Evolutionary conservation across 148 eudicot species (phyloP).

Genomic region (Rhododendron simsii): DNA sequence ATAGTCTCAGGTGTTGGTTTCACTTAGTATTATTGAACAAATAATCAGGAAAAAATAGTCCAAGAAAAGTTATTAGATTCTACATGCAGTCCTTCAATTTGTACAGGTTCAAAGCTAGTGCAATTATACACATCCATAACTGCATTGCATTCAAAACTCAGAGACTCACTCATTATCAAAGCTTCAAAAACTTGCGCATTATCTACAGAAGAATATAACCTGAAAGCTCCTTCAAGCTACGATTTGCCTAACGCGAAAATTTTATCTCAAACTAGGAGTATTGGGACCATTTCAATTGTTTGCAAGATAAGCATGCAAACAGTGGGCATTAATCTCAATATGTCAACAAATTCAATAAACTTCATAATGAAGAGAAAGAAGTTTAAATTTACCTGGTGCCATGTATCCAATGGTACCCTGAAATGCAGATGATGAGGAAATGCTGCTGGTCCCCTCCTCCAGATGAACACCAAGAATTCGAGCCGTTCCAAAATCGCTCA

Average conservation of each 20-base stretch:
- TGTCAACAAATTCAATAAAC: not conserved
- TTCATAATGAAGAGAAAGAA: not conserved
- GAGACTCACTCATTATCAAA: not conserved
- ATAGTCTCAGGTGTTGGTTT: not conserved
- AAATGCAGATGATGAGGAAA: slow-evolving; percentile 57
- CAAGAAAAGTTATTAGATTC: not conserved
- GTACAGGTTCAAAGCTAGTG: not conserved
- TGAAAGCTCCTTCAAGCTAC: not conserved
- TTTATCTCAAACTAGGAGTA: not conserved
- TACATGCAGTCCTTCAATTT: not conserved
- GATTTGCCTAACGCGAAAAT: not conserved
- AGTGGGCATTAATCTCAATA: not conserved
- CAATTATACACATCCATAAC: not conserved
- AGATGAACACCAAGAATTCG: slow-evolving; percentile 66
- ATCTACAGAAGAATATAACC: not conserved
- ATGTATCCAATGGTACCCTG: slow-evolving; percentile 90
- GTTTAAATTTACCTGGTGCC: slow-evolving; percentile 70
- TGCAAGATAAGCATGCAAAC: not conserved
- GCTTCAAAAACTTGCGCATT: not conserved
- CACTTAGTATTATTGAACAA: not conserved
- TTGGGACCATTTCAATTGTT: not conserved
- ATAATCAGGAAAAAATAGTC: not conserved
- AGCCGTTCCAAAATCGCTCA: slow-evolving; percentile 93
- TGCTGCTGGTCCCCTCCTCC: slow-evolving; percentile 31
- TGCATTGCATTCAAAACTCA: not conserved